Base-by-base conservation (phyloP, 345 rosid genomes). In the Physaria fendleri region DNA sequence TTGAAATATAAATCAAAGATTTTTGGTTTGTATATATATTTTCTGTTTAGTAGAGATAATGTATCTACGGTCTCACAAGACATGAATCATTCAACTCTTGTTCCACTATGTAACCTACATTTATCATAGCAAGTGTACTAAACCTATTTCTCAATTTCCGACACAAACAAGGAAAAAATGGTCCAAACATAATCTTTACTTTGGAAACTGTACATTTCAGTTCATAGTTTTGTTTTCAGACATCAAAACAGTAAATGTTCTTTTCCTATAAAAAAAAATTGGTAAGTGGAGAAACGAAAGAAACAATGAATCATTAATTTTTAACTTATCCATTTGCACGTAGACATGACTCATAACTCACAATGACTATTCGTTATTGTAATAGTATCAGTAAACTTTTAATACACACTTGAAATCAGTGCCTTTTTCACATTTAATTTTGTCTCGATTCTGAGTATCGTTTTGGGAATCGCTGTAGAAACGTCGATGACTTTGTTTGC, bases 261-360 rank as follows among this genome's bases (percentile, higher is more conserved):
- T 10, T 55, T 15, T 2, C 23, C 13, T n/a, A 13, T 8, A 13
- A 34, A 1, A 4, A 25, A 4, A 25, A 37, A 14, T 5, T 21
- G 18, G 5, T 45, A 46, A 29, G 32, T 33, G 29, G 2, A 29
- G 43, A 20, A 8, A 41, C 4, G 23, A 7, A 12, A 17, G 17
- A 13, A 29, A 10, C 53, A 24, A 21, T 53, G 34, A 23, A 24
- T 53, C 45, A 43, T 53, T 41, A 39, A 12, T 42, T 65, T 27
- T 45, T 11, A 34, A 56, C 28, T 34, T 29, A 66, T 66, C 37
- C 37, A 58, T 58, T 48, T 9, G 17, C 65, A 66, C 20, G 45
- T 58, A 46, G 6, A 42, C 15, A 57, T 58, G 71, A 57, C 47
- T 48, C 71, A 66, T 29, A 28, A 57, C 35, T 47, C 35, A 23